Evolutionary conservation across 2,329 filamentous ascomycete species (phyloP).

Genomic region (Aspergillus ruber): DNA sequence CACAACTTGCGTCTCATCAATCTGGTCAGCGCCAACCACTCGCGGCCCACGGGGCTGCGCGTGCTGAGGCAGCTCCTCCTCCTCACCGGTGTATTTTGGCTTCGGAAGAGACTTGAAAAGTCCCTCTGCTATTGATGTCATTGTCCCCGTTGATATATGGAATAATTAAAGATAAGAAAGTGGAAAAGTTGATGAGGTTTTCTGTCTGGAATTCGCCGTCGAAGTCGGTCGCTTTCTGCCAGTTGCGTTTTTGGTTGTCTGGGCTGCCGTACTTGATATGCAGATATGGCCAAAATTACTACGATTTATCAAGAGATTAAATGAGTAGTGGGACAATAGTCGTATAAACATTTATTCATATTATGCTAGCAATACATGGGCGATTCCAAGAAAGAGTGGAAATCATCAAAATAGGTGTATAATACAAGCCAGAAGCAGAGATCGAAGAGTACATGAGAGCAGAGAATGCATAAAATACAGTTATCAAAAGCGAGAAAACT

Average conservation of each 20-base stretch:
- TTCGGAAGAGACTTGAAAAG: slow-evolving; percentile 77
- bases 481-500: not conserved
- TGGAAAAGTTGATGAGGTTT: slow-evolving; percentile 5
- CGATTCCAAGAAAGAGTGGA: no score
- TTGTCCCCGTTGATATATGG: slow-evolving; percentile 27
- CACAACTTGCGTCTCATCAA: slow-evolving; percentile 81
- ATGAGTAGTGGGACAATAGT: not conserved
- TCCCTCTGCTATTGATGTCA: slow-evolving; percentile 64
- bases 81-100: slow-evolving; percentile 83
- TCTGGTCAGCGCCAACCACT: slow-evolving; percentile 69
- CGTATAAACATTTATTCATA: no score
- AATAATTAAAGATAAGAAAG: slow-evolving; percentile 12
- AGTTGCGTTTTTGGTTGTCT: not conserved
- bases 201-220: slow-evolving; percentile 3
- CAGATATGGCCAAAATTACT: not conserved
- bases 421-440: not conserved
- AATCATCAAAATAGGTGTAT: not conserved
- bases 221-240: not conserved
- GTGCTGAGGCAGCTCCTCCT: slow-evolving; percentile 69
- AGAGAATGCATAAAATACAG: not conserved
- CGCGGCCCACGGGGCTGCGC: slow-evolving; percentile 72
- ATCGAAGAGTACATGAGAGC: not conserved
- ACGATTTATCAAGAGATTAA: not conserved
- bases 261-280: not conserved
- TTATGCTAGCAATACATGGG: not conserved